Conservation (phyloP, 371 early-diverging fungal genomes). For the Actinomortierella ambigua region DNA sequence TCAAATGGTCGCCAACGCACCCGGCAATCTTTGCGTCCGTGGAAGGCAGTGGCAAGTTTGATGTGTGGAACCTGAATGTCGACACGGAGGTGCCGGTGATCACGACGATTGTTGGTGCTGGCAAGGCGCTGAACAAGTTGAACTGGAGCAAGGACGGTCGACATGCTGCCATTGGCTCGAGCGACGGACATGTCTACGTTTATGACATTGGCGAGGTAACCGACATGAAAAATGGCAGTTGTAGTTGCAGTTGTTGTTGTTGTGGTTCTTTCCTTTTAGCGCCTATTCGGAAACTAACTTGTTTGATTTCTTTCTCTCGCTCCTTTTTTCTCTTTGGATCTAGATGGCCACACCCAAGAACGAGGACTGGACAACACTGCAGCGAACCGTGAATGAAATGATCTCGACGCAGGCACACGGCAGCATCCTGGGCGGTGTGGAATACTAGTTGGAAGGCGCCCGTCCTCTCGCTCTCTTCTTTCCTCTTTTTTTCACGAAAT, state of each 20-base stretch:
- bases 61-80: constrained; percentile 89
- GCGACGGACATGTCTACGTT: constrained; percentile 86
- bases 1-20: constrained; percentile 94
- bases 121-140: constrained; percentile 90
- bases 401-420: constrained; percentile 54
- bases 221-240: too few species aligned
- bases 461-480: too few species aligned
- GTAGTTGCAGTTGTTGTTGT: too few species aligned
- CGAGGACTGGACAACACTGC: constrained; percentile 75
- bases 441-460: too few species aligned
- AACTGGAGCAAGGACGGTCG: constrained; percentile 91
- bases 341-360: constrained; percentile 62
- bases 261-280: constrained; percentile 1
- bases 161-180: constrained; percentile 82
- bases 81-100: constrained; percentile 85
- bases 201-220: constrained; percentile 93
- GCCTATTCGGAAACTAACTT: not conserved
- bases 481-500: too few species aligned
- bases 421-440: constrained; percentile 18
- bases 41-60: constrained; percentile 89
- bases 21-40: constrained; percentile 93
- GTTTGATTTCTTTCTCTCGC: too few species aligned
- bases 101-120: constrained; percentile 67
- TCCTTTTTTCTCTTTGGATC: not conserved
- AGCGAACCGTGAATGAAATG: constrained; percentile 71